Evolutionary conservation across 345 rosid species (phyloP).

Genomic region (Camelina neglecta): DNA sequence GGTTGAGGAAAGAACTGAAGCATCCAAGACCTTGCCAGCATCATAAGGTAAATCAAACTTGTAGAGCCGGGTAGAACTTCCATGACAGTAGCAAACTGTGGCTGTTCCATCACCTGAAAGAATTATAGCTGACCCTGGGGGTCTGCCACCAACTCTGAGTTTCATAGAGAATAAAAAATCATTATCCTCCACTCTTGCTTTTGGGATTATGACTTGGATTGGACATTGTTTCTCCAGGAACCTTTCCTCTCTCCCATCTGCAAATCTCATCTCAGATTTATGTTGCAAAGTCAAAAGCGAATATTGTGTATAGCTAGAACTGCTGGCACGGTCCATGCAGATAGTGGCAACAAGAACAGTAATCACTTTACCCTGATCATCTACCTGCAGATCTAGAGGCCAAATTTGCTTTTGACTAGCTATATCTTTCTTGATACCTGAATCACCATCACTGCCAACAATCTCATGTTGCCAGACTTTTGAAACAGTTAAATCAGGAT

Average conservation of each 20-base stretch:
- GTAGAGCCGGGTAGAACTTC: slow-evolving; percentile 75
- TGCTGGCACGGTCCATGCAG: slow-evolving; percentile 86
- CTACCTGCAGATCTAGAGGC: slow-evolving; percentile 90
- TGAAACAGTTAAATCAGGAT: slow-evolving; percentile 53
- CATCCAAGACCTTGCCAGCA: slow-evolving; percentile 97
- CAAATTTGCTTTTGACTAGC: slow-evolving; percentile 93
- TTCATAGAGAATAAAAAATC: slow-evolving; percentile 87
- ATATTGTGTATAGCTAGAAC: slow-evolving; percentile 94
- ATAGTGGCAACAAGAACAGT: slow-evolving; percentile 89
- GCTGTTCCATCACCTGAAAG: slow-evolving; percentile 97
- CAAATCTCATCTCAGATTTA: slow-evolving; percentile 55
- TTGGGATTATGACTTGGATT: slow-evolving; percentile 91
- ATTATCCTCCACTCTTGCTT: slow-evolving; percentile 95
- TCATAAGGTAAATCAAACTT: slow-evolving; percentile 94
- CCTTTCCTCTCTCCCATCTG: slow-evolving; percentile 54
- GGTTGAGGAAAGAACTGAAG: slow-evolving; percentile 77
- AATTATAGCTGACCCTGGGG: slow-evolving; percentile 82
- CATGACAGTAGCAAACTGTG: slow-evolving; percentile 76
- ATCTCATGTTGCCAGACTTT: slow-evolving; percentile 83
- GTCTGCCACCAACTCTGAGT: slow-evolving; percentile 86
- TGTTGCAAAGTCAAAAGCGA: slow-evolving; percentile 87
- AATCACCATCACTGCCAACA: slow-evolving; percentile 79
- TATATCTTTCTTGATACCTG: slow-evolving; percentile 83
- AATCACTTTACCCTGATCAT: slow-evolving; percentile 74
- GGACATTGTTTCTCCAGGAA: slow-evolving; percentile 89